Conservation (phyloP, 495 filamentous ascomycete species). For the Xylaria castorea region DNA sequence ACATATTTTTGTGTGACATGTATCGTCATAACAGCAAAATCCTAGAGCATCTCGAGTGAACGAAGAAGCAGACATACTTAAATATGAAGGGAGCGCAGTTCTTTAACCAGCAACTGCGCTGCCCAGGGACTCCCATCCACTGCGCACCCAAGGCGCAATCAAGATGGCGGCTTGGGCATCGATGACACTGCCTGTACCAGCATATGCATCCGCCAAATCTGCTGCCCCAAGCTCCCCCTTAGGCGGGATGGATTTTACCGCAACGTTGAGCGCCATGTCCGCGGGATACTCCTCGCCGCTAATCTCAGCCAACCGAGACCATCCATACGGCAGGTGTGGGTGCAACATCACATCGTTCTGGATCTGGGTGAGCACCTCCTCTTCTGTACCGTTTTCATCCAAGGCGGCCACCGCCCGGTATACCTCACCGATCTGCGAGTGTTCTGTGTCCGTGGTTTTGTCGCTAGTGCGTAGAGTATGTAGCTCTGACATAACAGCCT, state of each 20-base stretch:
- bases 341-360: conserved; percentile 77
- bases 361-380: conserved; percentile 58
- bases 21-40: conserved; percentile 39
- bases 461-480: conserved; percentile 70
- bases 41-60: background rate
- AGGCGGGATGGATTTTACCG: conserved; percentile 74
- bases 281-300: conserved; percentile 64
- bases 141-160: conserved; percentile 76
- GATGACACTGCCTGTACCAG: conserved; percentile 70
- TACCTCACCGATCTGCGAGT: conserved; percentile 55
- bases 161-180: conserved; percentile 81
- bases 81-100: conserved; percentile 11
- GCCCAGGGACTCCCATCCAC: conserved; percentile 65
- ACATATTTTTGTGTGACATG: conserved; percentile 39
- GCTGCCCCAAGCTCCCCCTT: conserved; percentile 68
- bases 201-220: conserved; percentile 76
- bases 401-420: conserved; percentile 52
- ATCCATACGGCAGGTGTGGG: conserved; percentile 76
- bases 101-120: conserved; percentile 38
- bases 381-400: conserved; percentile 38
- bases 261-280: conserved; percentile 81
- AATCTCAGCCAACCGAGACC: conserved; percentile 70
- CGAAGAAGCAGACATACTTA: background rate
- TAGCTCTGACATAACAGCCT: conserved; percentile 82
- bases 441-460: conserved; percentile 50